A percentile compares a stretch with the other conserved stretches of the same genome.
Evolutionary conservation across 2,329 filamentous ascomycete genomes (phyloP).

Genomic region (Diatrype stigma): DNA sequence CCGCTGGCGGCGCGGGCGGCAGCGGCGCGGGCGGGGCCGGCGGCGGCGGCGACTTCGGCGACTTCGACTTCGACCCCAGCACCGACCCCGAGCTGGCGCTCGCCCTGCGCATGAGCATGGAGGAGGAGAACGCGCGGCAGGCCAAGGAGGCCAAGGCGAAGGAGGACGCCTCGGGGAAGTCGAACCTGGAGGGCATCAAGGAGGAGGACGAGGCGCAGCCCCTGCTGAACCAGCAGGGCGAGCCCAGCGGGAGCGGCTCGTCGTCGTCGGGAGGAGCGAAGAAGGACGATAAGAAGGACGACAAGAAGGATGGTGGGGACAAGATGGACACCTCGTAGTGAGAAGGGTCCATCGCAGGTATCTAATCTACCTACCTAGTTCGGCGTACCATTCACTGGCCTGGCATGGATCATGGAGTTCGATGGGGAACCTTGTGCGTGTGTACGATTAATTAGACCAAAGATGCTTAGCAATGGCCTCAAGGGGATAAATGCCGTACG

Average conservation of each 20-base stretch:
- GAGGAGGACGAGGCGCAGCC: conserved; percentile 71
- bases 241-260: conserved; percentile 59
- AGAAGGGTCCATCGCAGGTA: neutral
- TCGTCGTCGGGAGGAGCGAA: conserved; percentile 16
- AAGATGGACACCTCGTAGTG: conserved; percentile 87
- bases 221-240: conserved; percentile 59
- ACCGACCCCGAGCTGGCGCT: conserved; percentile 92
- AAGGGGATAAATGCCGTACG: conserved; percentile 7
- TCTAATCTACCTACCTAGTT: conserved; percentile 2
- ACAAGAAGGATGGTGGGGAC: conserved; percentile 57
- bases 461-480: conserved; percentile 7
- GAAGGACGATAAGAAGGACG: conserved; percentile 43
- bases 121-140: conserved; percentile 92
- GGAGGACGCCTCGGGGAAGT: conserved; percentile 68
- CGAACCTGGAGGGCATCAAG: conserved; percentile 74
- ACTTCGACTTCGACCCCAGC: conserved; percentile 86
- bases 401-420: conserved; percentile 17
- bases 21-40: conserved; percentile 54
- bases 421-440: conserved; percentile 1
- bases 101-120: conserved; percentile 93
- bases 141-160: conserved; percentile 79
- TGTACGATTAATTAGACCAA: conserved; percentile 25
- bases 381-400: conserved; percentile 3
- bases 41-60: conserved; percentile 62
- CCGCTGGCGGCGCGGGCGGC: conserved; percentile 46